Evolutionary conservation across 257 asterid genomes (phyloP), one percentile per base, ranked within the genome.

Genomic region (Eucommia ulmoides): DNA sequence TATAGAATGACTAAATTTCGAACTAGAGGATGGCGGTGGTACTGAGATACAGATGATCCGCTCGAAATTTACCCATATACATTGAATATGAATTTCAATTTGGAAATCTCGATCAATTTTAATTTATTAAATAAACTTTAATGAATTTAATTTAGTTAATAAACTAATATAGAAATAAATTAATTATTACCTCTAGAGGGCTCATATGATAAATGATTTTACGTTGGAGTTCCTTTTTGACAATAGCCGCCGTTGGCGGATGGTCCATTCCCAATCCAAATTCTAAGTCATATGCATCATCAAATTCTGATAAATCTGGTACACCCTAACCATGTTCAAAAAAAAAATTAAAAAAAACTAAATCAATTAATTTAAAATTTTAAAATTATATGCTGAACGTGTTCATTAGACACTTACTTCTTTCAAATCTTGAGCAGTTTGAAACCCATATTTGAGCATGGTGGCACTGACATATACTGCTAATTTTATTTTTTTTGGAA

Each of bases 291-390:
- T 42, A 74, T 0, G 80, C 74, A 12, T 79, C 83, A 0, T 52
- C 94, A 33, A 64, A 73, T 4, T 62, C 74, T 0, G 88, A 82
- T 33, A 78, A 46, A 50, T 84, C 88, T 0, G 93, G 94, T 4
- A n/a, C 61, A 16, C 96, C 96, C 97, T 82, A n/a, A n/a, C n/a
- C n/a, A n/a, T n/a, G n/a, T n/a, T n/a, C n/a, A n/a, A n/a, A n/a
- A n/a, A n/a, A n/a, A n/a, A n/a, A n/a, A n/a, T n/a, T n/a, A n/a
- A n/a, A n/a, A n/a, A n/a, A n/a, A n/a, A n/a, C n/a, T n/a, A n/a
- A n/a, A n/a, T n/a, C n/a, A n/a, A n/a, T n/a, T n/a, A n/a, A n/a
- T n/a, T n/a, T n/a, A n/a, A n/a, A n/a, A n/a, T n/a, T n/a, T n/a
- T n/a, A n/a, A n/a, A n/a, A n/a, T n/a, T n/a, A n/a, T n/a, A n/a